Percentiles rank a stretch among this genome's conserved stretches.
Evolutionary conservation across 257 asterid species (phyloP).

Genomic region (Solanum bulbocastanum): DNA sequence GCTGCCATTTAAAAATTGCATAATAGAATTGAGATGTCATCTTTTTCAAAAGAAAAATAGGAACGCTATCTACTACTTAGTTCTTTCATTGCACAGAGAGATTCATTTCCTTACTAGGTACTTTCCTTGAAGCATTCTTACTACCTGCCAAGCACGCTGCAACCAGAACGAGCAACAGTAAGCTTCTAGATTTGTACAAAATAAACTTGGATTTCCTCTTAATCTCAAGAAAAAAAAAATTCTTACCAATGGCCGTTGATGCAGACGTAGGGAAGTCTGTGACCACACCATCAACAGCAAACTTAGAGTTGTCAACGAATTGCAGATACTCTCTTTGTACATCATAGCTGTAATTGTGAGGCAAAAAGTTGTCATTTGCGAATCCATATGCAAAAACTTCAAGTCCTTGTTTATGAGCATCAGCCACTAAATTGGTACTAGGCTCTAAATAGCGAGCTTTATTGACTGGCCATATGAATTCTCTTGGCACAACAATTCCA

Average conservation of each 20-base stretch:
- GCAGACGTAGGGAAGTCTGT: constrained; percentile 83
- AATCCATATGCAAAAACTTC: constrained; percentile 63
- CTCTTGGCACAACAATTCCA: constrained; percentile 78
- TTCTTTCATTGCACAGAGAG: not conserved
- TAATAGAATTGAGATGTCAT: not conserved
- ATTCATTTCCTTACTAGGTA: constrained; percentile 33
- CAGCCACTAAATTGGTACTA: constrained; percentile 54
- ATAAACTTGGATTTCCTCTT: not conserved
- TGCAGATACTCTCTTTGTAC: constrained; percentile 68
- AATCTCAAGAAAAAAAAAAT: not conserved
- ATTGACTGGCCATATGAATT: constrained; percentile 63
- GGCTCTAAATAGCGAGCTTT: constrained; percentile 40
- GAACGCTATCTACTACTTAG: not conserved
- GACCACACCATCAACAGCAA: constrained; percentile 76
- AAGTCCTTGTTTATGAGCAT: constrained; percentile 73
- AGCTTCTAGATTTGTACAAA: not conserved
- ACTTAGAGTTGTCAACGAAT: constrained; percentile 47
- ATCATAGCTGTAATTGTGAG: constrained; percentile 84
- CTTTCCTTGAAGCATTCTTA: constrained; percentile 39
- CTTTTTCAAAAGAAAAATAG: not conserved
- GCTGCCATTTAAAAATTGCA: not conserved
- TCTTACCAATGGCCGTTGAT: constrained; percentile 69
- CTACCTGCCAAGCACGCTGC: constrained; percentile 61
- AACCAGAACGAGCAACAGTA: constrained; percentile 1
- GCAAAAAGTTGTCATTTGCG: constrained; percentile 57